Evolutionary conservation across 345 rosid genomes (phyloP).

Genomic region (Hibiscus tridactylites): DNA sequence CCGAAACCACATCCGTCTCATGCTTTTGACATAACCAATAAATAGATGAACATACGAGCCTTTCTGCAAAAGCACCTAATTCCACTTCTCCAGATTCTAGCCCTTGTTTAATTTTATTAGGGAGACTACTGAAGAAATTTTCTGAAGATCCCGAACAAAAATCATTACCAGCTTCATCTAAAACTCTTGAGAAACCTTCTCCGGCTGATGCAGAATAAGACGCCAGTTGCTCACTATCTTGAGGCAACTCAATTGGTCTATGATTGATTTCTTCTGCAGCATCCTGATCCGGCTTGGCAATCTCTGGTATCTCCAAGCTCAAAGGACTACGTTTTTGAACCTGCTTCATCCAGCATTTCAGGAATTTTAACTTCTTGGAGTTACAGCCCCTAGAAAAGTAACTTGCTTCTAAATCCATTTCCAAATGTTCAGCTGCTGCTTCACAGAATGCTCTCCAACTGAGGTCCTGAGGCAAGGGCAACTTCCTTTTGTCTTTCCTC

Average conservation of each 20-base stretch:
- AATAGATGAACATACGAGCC: slow-evolving; percentile 61
- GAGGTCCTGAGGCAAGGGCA: slow-evolving; percentile 33
- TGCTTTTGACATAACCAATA: slow-evolving; percentile 49
- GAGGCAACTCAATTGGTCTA: slow-evolving; percentile 26
- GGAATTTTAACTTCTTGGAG: slow-evolving; percentile 73
- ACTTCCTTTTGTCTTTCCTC: slow-evolving; percentile 30
- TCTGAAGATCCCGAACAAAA: slow-evolving; percentile 41
- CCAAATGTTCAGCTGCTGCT: slow-evolving; percentile 39
- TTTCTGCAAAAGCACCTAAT: slow-evolving; percentile 64
- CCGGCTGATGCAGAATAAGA: slow-evolving; percentile 49
- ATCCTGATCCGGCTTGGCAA: slow-evolving; percentile 20
- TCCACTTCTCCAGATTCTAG: slow-evolving; percentile 69
- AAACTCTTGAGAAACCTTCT: slow-evolving; percentile 50
- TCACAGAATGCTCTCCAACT: slow-evolving; percentile 53
- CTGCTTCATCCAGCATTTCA: slow-evolving; percentile 94
- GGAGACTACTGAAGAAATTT: slow-evolving; percentile 46
- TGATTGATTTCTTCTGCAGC: slow-evolving; percentile 29
- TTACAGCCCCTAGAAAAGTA: slow-evolving; percentile 43
- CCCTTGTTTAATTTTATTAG: slow-evolving; percentile 60
- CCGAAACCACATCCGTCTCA: slow-evolving; percentile 31
- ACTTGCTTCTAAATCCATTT: slow-evolving; percentile 49
- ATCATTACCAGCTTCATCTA: slow-evolving; percentile 42
- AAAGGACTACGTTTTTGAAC: slow-evolving; percentile 33
- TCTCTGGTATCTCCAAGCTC: slow-evolving; percentile 21
- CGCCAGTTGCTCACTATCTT: slow-evolving; percentile 40